Evolutionary conservation across 2,329 filamentous ascomycete genomes (phyloP), one percentile per base, ranked within the genome.

Genomic region (Ascochyta clinopodiicola): DNA sequence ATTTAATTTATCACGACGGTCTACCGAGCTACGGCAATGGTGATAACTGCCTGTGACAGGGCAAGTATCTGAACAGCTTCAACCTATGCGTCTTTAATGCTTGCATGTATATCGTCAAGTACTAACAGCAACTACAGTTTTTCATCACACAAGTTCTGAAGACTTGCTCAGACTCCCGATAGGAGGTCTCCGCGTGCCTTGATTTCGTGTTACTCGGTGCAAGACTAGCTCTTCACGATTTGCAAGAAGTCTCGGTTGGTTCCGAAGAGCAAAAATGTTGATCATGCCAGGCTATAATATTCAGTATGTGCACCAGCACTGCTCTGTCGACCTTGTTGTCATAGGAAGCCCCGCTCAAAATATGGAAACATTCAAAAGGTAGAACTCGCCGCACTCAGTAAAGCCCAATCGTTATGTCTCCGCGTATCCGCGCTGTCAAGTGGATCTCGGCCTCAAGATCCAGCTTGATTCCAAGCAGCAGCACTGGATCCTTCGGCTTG

Each of bases 1-100:
- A 69, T 66, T 70, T 62, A 69, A 66, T 56, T 74, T 87, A 75
- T 91, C 89, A 92, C 89, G 89, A 92, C 89, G 89, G 89, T 92
- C 89, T 89, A 88, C 89, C 88, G 90, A 92, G 86, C 84, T 81
- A 84, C 80, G 80, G 85, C 83, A 79, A 89, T 92, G 89, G 91
- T 90, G 89, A 91, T 81, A 87, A 80, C 79, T 68, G 87, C 88
- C 88, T 86, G 80, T 90, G 88, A 91, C 88, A 87, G 81, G 88
- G 88, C 87, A 70, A 72, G 70, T 69, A 61, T 73, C 72, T 75
- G 72, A 65, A 62, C 51, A 61, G 46, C 44, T 39, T 44, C 12
- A n/a, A 45, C 31, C 21, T 5, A 4, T 29, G 39, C 34, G 8
- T 24, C 22, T 44, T 25, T 31, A 31, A n/a, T 24, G 3, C 5